Conservation (phyloP, 1,284 basidiomycete genomes). For the Afroboletus lepidellus region DNA sequence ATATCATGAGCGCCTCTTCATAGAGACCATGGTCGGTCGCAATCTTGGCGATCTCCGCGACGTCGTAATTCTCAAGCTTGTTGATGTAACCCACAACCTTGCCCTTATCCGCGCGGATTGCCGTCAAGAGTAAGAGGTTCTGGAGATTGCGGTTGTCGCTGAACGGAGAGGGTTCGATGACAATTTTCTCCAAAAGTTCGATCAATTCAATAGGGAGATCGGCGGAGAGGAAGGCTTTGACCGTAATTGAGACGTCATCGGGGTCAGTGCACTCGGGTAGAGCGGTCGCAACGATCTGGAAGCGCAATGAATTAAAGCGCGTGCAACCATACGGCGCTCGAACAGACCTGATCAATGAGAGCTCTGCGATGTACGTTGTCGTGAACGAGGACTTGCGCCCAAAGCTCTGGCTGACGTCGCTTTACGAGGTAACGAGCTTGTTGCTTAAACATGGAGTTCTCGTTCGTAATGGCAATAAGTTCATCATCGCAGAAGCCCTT, state of each 20-base stretch:
- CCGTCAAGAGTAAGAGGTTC: slow-evolving; percentile 93
- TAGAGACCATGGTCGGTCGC: slow-evolving; percentile 95
- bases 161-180: slow-evolving; percentile 96
- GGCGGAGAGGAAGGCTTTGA: slow-evolving; percentile 98
- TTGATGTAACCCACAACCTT: slow-evolving; percentile 99
- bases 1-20: slow-evolving; percentile 96
- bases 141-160: slow-evolving; percentile 96
- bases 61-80: slow-evolving; percentile 94
- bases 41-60: slow-evolving; percentile 94
- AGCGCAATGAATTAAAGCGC: background rate
- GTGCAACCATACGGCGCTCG: background rate
- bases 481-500: slow-evolving; percentile 99
- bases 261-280: slow-evolving; percentile 97
- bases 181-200: slow-evolving; percentile 97
- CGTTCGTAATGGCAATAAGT: slow-evolving; percentile 95
- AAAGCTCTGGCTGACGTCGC: slow-evolving; percentile 92
- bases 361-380: slow-evolving; percentile 93
- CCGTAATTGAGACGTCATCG: slow-evolving; percentile 97
- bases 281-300: slow-evolving; percentile 86
- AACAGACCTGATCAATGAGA: slow-evolving; percentile 87
- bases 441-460: slow-evolving; percentile 99
- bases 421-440: slow-evolving; percentile 98
- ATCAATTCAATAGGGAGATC: slow-evolving; percentile 98
- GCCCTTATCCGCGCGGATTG: slow-evolving; percentile 97
- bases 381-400: slow-evolving; percentile 90